These are phyloP conservation scores for Didymellaceae sp. DNA, from an alignment of 2,329 filamentous ascomycete genomes.

Conservation along the genomic window DNA sequence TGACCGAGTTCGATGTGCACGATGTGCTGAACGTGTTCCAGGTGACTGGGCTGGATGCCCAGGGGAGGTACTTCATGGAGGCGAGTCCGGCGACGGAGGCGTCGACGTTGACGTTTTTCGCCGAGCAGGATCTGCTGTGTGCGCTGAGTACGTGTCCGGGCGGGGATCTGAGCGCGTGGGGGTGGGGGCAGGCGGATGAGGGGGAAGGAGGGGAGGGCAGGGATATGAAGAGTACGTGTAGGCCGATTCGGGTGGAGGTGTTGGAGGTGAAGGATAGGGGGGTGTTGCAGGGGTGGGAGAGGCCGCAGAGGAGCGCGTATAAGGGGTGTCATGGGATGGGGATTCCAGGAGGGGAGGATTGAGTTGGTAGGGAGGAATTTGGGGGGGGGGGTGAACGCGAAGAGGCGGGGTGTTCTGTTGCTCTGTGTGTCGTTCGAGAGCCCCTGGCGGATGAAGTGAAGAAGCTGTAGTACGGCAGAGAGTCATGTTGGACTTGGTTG, in stretches of 20 bases:
- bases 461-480: too few species aligned
- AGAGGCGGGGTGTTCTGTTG: too few species aligned
- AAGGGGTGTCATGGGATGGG: slow-evolving; percentile 69
- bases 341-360: slow-evolving; percentile 53
- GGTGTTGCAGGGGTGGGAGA: slow-evolving; percentile 63
- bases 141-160: slow-evolving; percentile 75
- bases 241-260: slow-evolving; percentile 77
- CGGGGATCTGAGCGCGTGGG: slow-evolving; percentile 82
- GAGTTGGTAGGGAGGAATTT: too few species aligned
- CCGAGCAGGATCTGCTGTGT: slow-evolving; percentile 76
- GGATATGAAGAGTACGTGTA: slow-evolving; percentile 64
- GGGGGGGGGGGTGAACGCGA: too few species aligned
- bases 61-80: slow-evolving; percentile 62
- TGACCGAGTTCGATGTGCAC: slow-evolving; percentile 78
- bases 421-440: too few species aligned
- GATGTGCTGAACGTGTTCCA: slow-evolving; percentile 89
- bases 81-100: slow-evolving; percentile 37
- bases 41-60: slow-evolving; percentile 75
- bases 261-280: slow-evolving; percentile 64
- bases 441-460: too few species aligned
- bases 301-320: slow-evolving; percentile 67
- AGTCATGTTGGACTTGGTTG: too few species aligned
- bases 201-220: slow-evolving; percentile 60
- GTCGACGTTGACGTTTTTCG: slow-evolving; percentile 74
- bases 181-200: slow-evolving; percentile 64